Evolutionary conservation across 148 eudicot genomes (phyloP).

Genomic region (Linanthus parryae): DNA sequence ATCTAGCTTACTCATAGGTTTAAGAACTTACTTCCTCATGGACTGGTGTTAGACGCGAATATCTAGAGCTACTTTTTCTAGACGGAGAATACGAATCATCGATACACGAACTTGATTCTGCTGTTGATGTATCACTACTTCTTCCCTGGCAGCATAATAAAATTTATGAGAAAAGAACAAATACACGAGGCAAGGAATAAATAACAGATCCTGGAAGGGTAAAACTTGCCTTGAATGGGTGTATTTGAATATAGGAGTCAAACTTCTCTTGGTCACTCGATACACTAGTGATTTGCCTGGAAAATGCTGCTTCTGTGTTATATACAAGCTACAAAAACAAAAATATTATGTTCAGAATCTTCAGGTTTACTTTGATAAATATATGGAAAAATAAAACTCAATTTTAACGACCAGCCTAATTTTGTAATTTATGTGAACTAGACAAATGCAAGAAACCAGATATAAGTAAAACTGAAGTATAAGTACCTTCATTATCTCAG

Average conservation of each 20-base stretch:
- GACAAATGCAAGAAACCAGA: neutral
- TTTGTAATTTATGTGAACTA: no score
- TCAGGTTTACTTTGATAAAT: neutral
- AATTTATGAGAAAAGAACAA: slow-evolving; percentile 6
- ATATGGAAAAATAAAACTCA: neutral
- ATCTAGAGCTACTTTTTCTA: slow-evolving; percentile 30
- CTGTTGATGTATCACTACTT: slow-evolving; percentile 28
- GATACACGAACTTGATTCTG: slow-evolving; percentile 45
- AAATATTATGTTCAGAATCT: neutral
- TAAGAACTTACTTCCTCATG: slow-evolving; percentile 50
- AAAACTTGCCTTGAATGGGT: slow-evolving; percentile 1
- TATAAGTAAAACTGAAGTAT: neutral
- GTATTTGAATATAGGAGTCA: slow-evolving; percentile 7
- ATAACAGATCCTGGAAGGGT: neutral
- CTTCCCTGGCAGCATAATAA: slow-evolving; percentile 39
- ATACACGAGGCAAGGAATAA: neutral
- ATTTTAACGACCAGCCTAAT: neutral
- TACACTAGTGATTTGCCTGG: neutral
- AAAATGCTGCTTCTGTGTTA: slow-evolving; percentile 6
- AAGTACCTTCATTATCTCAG: slow-evolving; percentile 58
- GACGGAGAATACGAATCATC: slow-evolving; percentile 42
- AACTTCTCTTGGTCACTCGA: neutral
- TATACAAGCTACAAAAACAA: slow-evolving; percentile 33
- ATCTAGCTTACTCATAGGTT: no score
- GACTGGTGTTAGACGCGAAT: slow-evolving; percentile 34